Evolutionary conservation across 805 yeast species (phyloP).

Genomic region (Grigorovia humatica): DNA sequence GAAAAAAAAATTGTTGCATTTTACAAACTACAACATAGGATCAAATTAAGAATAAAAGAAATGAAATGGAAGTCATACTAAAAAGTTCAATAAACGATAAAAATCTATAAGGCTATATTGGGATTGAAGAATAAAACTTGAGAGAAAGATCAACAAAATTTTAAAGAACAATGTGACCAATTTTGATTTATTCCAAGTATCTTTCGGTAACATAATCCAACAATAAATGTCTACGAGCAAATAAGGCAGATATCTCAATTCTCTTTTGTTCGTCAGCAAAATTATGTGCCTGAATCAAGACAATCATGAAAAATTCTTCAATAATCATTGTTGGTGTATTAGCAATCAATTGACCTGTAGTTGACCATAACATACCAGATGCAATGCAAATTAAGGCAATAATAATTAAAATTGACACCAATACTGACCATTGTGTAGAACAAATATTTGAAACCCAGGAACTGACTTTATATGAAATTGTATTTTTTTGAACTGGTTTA

Average conservation of each 20-base stretch:
- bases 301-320: slow-evolving; percentile 33
- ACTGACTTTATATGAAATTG: slow-evolving; percentile 17
- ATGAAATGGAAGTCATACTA: no score
- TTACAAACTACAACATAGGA: no score
- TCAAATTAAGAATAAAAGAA: no score
- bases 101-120: no score
- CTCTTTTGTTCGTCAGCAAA: slow-evolving; percentile 24
- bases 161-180: not conserved
- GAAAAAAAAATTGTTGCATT: no score
- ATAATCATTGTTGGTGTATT: slow-evolving; percentile 38
- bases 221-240: slow-evolving; percentile 15
- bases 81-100: no score
- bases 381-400: slow-evolving; percentile 27
- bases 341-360: slow-evolving; percentile 32
- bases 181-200: not conserved
- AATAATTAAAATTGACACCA: slow-evolving; percentile 21
- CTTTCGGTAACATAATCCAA: slow-evolving; percentile 2
- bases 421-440: slow-evolving; percentile 28
- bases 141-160: not conserved
- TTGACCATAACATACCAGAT: slow-evolving; percentile 30
- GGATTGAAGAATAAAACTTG: not conserved
- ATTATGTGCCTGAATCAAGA: slow-evolving; percentile 32
- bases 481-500: slow-evolving; percentile 5
- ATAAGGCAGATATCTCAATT: slow-evolving; percentile 16
- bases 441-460: slow-evolving; percentile 23